phyloP scores from a whole-genome alignment of 2,329 filamentous ascomycete species.

The Fusarium stilboides region DNA sequence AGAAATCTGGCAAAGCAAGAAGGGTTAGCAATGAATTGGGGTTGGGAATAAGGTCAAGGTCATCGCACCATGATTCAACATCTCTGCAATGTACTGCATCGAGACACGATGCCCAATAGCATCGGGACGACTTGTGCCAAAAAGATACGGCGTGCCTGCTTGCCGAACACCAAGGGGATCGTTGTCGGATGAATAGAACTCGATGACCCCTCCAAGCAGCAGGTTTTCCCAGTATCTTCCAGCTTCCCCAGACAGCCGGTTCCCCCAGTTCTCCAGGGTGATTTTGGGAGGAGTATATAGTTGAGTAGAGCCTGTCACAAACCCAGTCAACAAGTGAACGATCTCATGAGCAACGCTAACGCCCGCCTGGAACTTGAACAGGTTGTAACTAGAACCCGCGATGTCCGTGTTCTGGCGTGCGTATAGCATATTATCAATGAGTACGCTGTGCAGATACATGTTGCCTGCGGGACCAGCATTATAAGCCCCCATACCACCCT shows the following conservation, averaged over 20 bases:
- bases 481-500: not conserved
- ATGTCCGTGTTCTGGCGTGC: not conserved
- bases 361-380: constrained; percentile 10
- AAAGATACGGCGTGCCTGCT: not conserved
- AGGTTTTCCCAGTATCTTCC: constrained; percentile 14
- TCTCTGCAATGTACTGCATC: too few species aligned
- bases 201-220: constrained; percentile 6
- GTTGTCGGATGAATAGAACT: not conserved
- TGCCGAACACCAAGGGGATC: not conserved
- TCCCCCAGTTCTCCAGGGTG: not conserved
- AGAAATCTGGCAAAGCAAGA: not conserved
- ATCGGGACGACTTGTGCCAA: not conserved
- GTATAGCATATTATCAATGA: not conserved
- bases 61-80: too few species aligned
- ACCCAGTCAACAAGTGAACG: constrained; percentile 10
- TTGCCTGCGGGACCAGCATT: not conserved
- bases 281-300: not conserved
- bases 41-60: too few species aligned
- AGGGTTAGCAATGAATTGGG: too few species aligned
- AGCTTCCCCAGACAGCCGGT: not conserved
- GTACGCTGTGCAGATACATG: not conserved
- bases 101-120: too few species aligned
- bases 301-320: not conserved
- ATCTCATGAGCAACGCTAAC: constrained; percentile 2
- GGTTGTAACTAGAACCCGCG: not conserved